These are phyloP conservation scores for Mortierella sp. DNA, from an alignment of 371 early-diverging fungal species.

Conservation along the genomic window DNA sequence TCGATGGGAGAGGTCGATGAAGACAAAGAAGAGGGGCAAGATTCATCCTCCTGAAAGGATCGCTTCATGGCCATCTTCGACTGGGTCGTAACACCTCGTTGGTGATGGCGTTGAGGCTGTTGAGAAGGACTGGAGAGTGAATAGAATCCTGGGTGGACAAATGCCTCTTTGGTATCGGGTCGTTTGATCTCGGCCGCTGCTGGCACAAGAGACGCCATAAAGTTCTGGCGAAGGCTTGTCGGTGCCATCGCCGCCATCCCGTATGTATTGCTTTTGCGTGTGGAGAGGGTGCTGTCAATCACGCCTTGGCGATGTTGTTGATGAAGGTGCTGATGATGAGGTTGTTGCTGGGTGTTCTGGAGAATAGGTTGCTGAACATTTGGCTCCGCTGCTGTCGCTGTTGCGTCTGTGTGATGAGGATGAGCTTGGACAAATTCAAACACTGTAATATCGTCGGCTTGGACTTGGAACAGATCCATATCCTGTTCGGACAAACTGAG, in stretches of 20 bases:
- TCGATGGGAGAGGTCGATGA: not conserved
- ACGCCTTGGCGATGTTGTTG: not conserved
- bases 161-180: conserved; percentile 24
- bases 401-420: not conserved
- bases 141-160: conserved; percentile 51
- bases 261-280: not conserved
- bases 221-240: not conserved
- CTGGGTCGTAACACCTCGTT: not conserved
- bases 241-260: too few relatives aligned
- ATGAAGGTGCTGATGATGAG: not conserved
- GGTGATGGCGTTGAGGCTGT: not conserved
- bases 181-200: conserved; percentile 23
- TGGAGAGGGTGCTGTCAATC: not conserved
- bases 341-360: not conserved
- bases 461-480: conserved; percentile 16
- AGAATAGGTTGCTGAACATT: not conserved
- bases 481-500: conserved; percentile 26
- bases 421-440: too few relatives aligned
- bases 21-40: not conserved
- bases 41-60: conserved; percentile 21
- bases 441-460: too few relatives aligned
- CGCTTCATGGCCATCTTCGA: conserved; percentile 22
- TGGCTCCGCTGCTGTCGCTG: not conserved
- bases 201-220: not conserved
- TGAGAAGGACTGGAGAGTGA: conserved; percentile 13